These are phyloP conservation scores for Raffaelea arxii DNA, from an alignment of 2,329 filamentous ascomycete genomes.

Conservation along the genomic window DNA sequence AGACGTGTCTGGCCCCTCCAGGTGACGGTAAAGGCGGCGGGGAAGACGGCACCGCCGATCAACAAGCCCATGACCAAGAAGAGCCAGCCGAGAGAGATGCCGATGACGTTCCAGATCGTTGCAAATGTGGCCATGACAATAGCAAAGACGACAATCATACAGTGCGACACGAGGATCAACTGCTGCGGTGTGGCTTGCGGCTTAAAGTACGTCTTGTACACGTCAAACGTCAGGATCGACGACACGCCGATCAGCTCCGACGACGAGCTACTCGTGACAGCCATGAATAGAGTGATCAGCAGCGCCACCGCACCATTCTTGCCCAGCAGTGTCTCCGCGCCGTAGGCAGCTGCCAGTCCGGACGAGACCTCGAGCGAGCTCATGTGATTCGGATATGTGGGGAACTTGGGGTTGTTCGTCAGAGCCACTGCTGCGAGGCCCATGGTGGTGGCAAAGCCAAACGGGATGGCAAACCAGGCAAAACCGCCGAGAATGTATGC, in stretches of 20 bases:
- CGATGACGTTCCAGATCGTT: slow-evolving; percentile 24
- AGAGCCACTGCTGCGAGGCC: slow-evolving; percentile 22
- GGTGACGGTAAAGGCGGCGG: slow-evolving; percentile 24
- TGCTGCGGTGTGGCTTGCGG: slow-evolving; percentile 12
- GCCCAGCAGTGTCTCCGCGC: slow-evolving; percentile 23
- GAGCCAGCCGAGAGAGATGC: slow-evolving; percentile 26
- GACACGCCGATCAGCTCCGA: slow-evolving; percentile 31
- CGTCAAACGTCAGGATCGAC: slow-evolving; percentile 25
- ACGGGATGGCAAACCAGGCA: slow-evolving; percentile 26
- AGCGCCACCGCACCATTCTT: slow-evolving; percentile 21
- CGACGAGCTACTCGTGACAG: slow-evolving; percentile 29
- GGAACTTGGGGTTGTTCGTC: slow-evolving; percentile 14
- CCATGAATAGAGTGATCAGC: slow-evolving; percentile 34
- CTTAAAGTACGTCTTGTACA: slow-evolving; percentile 28
- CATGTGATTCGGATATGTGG: slow-evolving; percentile 20
- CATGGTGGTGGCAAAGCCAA: slow-evolving; percentile 23
- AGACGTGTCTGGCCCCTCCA: slow-evolving; percentile 26
- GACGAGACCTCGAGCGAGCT: slow-evolving; percentile 18
- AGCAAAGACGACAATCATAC: slow-evolving; percentile 22
- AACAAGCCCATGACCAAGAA: slow-evolving; percentile 27
- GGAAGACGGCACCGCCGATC: slow-evolving; percentile 25
- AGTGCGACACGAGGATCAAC: slow-evolving; percentile 21
- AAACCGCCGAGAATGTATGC: slow-evolving; percentile 20
- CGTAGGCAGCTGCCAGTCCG: slow-evolving; percentile 19
- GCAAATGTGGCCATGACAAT: slow-evolving; percentile 21